Base-by-base conservation (phyloP, 1,139 yeast genomes). In the Candida sanyaensis region DNA sequence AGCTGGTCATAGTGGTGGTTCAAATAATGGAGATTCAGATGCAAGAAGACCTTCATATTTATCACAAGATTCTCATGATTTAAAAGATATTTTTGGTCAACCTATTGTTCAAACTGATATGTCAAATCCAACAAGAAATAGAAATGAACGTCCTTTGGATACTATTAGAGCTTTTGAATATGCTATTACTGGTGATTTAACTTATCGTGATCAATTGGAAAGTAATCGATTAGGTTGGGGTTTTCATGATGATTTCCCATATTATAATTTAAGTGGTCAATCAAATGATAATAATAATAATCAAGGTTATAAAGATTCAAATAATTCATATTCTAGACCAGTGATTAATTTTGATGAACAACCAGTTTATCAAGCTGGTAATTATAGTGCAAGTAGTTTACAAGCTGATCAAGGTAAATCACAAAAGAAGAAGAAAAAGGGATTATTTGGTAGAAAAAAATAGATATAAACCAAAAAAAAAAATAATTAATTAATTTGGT, bases 91-190 rank as follows among this genome's bases (percentile, higher is more conserved):
- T 40, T 92, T 91, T 67, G 99, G 99, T 27, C 80, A 81, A 53
- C 80, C 83, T 6, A 92, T 93, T 58, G 60, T 63, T 5, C 80
- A 79, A 54, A 88, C 96, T 5, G 99, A 93, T 65, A 77, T 86
- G 58, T 88, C 96, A 27, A 93, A 93, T 64, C 99, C 99, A 21
- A 86, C 97, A 11, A 80, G 99, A 61, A 70, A 88, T 13, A 80
- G 98, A 64, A 91, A 91, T 66, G 99, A 93, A 71, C 82, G 99
- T 57, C 99, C 99, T 4, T 71, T 93, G 62, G 99, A 95, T 67
- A 93, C 99, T 2, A 91, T 93, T 59, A 76, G 97, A 55, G 80
- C 88, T 5, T 93, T 93, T 68, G 98, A 93, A 71, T 93, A 86
- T 63, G 85, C 97, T 31, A 89, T 93, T 54, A 87, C 96, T 4